Evolutionary conservation across 805 yeast genomes (phyloP), one percentile per base, ranked within the genome.

Genomic region (Metschnikowia peoriensis): DNA sequence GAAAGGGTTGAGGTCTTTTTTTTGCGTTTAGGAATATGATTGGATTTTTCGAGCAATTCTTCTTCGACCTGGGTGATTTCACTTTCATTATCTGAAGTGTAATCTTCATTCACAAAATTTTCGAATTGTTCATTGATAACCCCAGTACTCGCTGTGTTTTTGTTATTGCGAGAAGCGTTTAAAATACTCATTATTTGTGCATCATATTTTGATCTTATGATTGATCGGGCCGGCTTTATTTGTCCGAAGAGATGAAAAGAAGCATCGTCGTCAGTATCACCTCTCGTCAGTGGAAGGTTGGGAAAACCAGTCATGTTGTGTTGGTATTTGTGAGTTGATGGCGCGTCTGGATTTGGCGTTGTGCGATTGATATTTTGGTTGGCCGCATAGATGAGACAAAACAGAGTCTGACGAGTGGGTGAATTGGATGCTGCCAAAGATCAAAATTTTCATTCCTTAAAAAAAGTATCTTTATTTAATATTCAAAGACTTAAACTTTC

Each of bases 191-290:
- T 44, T 50, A 52, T 52, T 46, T 51, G 57, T 17, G 51, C 42
- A 40, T 56, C 55, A 44, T 49, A 53, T 17, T 49, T 48, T 38
- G 57, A 53, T 16, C 38, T 46, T 11, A 62, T 60, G 17, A 73
- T 57, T 1, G 79, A 78, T 12, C 60, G 58, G 1, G 77, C 66
- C 1, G 73, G 75, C 1, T 77, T 77, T 4, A 75, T 70, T 8
- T 60, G 63, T 37, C 67, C 62, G 52, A 70, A 63, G 28, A 72
- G 59, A 57, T 75, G 79, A 38, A 74, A 69, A 22, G 79, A 73
- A 0, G 70, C 71, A 41, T 73, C 77, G 38, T 75, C 78, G 49
- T 72, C 78, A 1, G 76, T 70, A 45, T 71, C 76, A 1, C 76
- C 77, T 35, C 66, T 61, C 3, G 72, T 60, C 6, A 55, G 55